Base-by-base conservation (phyloP, 352 stramenopile species). In the Phytophthora palmivora region DNA sequence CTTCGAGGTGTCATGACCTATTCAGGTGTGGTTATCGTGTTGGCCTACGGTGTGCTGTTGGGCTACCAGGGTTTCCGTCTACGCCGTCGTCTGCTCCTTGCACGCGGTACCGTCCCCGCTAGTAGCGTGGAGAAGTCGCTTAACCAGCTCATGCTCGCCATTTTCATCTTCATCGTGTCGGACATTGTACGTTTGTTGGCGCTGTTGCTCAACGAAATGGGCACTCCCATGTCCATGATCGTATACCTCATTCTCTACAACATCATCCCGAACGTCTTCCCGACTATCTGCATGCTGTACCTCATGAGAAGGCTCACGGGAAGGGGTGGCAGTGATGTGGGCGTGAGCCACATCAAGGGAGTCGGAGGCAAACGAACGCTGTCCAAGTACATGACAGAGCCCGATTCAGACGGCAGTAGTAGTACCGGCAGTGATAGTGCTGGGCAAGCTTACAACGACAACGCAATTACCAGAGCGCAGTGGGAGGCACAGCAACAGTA, bases 281-380 rank as follows among this genome's bases (percentile, higher is more conserved):
- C 87, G n/a, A 83, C 82, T 22, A 90, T 96, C 60, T 96, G 85
- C 74, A 92, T 96, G 79, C 74, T 96, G 44, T 94, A 96, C 62
- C 82, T 96, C 67, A 94, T 94, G 83, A 86, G 87, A 7, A 86
- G 85, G 36, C 58, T 89, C 51, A 71, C 76, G 15, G 65, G 67
- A 16, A 58, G 63, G 39, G 54, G 55, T 15, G 28, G 43, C 28
- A 76, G 45, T 32, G 63, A 49, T 41, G 52, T 41, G 21, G 66
- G 55, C 2, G 44, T 51, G 43, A 64, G 34, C 42, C 47, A 66
- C 42, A 57, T 63, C 22, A 73, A 71, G 48, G 46, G 34, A 32
- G 15, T 57, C 33, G 42, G 38, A 9, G 46, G 43, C 19, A 78
- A 78, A 36, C 54, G 54, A 30, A 88, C 78, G 24, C 62, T 88